phyloP scores from a whole-genome alignment of 106 monocot genomes.

The Dendrobium huoshanense region DNA sequence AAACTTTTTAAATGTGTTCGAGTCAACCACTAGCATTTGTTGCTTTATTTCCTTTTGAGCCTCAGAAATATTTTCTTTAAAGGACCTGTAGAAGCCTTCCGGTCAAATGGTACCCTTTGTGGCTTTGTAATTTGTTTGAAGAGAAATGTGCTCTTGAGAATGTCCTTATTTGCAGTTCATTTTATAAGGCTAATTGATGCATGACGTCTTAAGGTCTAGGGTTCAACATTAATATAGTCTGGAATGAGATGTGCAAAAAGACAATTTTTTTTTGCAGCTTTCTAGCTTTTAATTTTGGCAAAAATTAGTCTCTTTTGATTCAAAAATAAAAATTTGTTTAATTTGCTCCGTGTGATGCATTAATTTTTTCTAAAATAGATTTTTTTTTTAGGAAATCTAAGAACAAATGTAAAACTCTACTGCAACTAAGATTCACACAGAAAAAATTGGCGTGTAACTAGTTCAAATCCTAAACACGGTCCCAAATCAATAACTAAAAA shows the following conservation, averaged over 20 bases:
- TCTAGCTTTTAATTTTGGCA: no score
- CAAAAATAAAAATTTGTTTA: neutral
- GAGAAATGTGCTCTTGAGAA: neutral
- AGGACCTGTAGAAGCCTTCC: neutral
- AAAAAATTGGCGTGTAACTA: neutral
- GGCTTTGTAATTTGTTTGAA: neutral
- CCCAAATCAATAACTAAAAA: no score
- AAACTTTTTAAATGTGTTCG: neutral
- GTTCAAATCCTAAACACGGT: neutral
- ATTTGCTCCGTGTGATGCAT: neutral
- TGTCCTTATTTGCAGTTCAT: neutral
- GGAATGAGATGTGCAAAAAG: neutral
- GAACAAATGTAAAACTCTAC: no score
- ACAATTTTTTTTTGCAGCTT: no score
- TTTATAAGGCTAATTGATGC: neutral
- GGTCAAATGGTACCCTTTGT: neutral
- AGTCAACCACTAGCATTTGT: neutral
- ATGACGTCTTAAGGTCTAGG: neutral
- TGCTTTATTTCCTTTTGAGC: neutral
- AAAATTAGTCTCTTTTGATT: neutral
- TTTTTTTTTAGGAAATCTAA: neutral
- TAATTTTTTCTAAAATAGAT: no score
- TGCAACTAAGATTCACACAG: neutral
- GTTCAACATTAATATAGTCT: neutral
- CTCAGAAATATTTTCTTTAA: neutral